Percentiles rank a stretch among this genome's conserved stretches.
Conservation (phyloP, 2,329 filamentous ascomycete genomes). For the Tolypocladium paradoxum region DNA sequence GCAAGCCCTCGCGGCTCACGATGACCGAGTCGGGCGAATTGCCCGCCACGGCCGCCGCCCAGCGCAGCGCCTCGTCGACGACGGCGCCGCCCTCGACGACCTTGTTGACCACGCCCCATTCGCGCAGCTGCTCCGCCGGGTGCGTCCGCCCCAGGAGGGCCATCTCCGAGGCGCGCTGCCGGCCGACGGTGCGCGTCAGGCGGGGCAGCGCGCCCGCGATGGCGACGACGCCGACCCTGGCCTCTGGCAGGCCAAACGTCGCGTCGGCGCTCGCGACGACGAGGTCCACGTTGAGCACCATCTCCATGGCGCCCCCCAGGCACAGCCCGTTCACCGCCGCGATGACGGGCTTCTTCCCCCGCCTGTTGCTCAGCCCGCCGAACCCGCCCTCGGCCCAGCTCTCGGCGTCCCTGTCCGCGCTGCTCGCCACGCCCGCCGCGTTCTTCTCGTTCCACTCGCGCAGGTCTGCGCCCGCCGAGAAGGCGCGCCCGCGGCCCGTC, state of each 20-base stretch:
- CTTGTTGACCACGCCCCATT: slow-evolving; percentile 62
- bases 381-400: slow-evolving; percentile 41
- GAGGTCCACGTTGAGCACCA: slow-evolving; percentile 63
- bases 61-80: slow-evolving; percentile 45
- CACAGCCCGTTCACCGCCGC: slow-evolving; percentile 68
- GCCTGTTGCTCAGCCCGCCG: slow-evolving; percentile 53
- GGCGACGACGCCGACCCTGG: slow-evolving; percentile 58
- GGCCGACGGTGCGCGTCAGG: slow-evolving; percentile 53
- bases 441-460: slow-evolving; percentile 49
- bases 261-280: slow-evolving; percentile 50
- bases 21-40: slow-evolving; percentile 69
- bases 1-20: slow-evolving; percentile 60
- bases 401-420: slow-evolving; percentile 3
- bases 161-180: slow-evolving; percentile 61
- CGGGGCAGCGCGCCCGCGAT: slow-evolving; percentile 61
- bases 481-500: slow-evolving; percentile 52
- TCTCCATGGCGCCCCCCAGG: slow-evolving; percentile 68
- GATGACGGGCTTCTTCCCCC: slow-evolving; percentile 64
- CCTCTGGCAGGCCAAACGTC: slow-evolving; percentile 60
- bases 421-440: slow-evolving; percentile 7
- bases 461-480: slow-evolving; percentile 59
- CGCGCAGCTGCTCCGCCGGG: slow-evolving; percentile 44
- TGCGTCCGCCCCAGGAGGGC: slow-evolving; percentile 53
- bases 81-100: slow-evolving; percentile 39
- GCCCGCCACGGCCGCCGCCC: slow-evolving; percentile 49